These are phyloP conservation scores for Fusarium sp. DNA, from an alignment of 2,329 filamentous ascomycete genomes.

Conservation along the genomic window DNA sequence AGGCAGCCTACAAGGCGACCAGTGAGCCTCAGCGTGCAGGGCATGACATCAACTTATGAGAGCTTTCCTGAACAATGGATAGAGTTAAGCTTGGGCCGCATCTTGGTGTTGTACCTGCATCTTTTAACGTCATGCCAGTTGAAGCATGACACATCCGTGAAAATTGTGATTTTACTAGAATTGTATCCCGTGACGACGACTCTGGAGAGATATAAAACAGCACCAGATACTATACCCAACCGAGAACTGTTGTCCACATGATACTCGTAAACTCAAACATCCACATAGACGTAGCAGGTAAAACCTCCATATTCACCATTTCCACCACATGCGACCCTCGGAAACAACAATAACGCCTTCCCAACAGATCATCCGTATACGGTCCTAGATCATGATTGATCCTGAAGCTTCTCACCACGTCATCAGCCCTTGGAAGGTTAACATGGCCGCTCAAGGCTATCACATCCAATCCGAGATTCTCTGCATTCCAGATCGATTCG, in stretches of 20 bases:
- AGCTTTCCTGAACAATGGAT: not conserved
- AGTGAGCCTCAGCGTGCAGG: slow-evolving; percentile 7
- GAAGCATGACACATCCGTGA: too few species aligned
- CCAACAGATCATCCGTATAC: too few species aligned
- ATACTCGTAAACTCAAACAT: not conserved
- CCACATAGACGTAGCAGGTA: not conserved
- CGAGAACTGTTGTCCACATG: too few species aligned
- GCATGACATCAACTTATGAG: too few species aligned
- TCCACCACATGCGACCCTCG: not conserved
- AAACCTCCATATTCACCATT: not conserved
- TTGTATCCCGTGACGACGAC: too few species aligned
- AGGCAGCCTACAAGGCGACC: slow-evolving; percentile 9
- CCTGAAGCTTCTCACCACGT: not conserved
- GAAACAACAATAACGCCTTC: not conserved
- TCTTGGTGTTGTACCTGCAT: not conserved
- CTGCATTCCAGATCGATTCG: slow-evolving; percentile 15
- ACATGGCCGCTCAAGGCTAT: slow-evolving; percentile 4
- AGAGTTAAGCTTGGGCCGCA: not conserved
- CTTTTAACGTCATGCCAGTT: too few species aligned
- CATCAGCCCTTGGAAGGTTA: not conserved
- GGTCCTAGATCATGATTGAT: not conserved
- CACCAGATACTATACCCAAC: too few species aligned
- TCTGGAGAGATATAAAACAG: too few species aligned
- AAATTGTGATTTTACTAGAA: too few species aligned
- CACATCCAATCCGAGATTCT: slow-evolving; percentile 12